Evolutionary conservation across 441 rosid genomes (phyloP).

Genomic region (Kokia cookei): DNA sequence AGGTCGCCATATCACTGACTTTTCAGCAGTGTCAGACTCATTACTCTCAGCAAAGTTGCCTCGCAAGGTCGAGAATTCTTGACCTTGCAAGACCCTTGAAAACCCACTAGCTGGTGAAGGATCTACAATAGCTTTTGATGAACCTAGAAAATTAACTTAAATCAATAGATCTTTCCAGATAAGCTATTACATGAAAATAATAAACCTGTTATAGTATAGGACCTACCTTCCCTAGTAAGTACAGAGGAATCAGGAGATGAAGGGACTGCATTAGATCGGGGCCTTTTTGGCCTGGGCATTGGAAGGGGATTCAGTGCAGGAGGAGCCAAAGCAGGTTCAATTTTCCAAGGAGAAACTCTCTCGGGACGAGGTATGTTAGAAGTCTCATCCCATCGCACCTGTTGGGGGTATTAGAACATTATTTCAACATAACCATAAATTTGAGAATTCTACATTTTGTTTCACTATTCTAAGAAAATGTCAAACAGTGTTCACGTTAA

Average conservation of each 20-base stretch:
- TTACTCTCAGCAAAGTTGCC: slow-evolving; percentile 54
- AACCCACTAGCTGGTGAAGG: slow-evolving; percentile 60
- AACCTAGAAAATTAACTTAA: slow-evolving; percentile 32
- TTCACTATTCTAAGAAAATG: not conserved
- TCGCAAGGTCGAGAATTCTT: slow-evolving; percentile 80
- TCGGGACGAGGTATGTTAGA: slow-evolving; percentile 79
- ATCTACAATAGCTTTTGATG: slow-evolving; percentile 56
- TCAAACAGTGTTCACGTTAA: not conserved
- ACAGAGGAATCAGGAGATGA: slow-evolving; percentile 70
- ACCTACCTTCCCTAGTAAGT: slow-evolving; percentile 73
- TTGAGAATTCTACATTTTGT: not conserved
- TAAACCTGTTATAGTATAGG: not conserved
- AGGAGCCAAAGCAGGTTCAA: slow-evolving; percentile 89
- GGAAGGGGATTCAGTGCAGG: slow-evolving; percentile 82
- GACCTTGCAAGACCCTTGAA: slow-evolving; percentile 98
- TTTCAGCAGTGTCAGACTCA: slow-evolving; percentile 58
- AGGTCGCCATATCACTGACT: slow-evolving; percentile 53
- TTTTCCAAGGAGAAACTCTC: slow-evolving; percentile 96
- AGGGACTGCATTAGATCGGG: slow-evolving; percentile 55
- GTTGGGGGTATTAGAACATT: slow-evolving; percentile 2
- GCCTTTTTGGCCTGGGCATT: slow-evolving; percentile 72
- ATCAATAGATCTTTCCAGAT: not conserved
- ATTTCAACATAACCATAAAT: slow-evolving; percentile 2
- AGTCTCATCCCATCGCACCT: slow-evolving; percentile 99
- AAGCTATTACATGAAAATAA: not conserved